Evolutionary conservation across 106 monocot genomes (phyloP).

Genomic region (Dioscorea zingiberensis): DNA sequence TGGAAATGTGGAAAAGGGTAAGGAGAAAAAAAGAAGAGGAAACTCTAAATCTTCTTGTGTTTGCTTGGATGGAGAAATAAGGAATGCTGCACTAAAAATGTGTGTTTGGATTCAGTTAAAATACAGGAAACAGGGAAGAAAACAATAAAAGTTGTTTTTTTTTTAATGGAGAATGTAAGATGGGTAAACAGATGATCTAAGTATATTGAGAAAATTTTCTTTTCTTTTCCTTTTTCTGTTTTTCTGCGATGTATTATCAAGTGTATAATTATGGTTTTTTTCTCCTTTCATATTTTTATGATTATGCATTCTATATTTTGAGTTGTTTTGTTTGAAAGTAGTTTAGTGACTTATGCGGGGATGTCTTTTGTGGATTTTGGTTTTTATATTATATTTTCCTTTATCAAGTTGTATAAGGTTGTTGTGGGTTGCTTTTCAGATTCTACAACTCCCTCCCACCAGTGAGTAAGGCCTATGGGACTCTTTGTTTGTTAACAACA

Average conservation of each 20-base stretch:
- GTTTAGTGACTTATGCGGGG: background rate
- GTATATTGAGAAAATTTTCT: too few relatives aligned
- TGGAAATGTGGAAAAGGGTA: too few relatives aligned
- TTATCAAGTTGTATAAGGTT: background rate
- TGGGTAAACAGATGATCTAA: too few relatives aligned
- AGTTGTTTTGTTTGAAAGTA: background rate
- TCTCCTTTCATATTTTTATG: background rate
- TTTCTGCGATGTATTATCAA: background rate
- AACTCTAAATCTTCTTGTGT: too few relatives aligned
- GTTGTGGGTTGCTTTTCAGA: constrained; percentile 27
- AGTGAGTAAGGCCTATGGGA: constrained; percentile 80
- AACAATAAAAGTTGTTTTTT: too few relatives aligned
- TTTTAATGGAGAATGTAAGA: too few relatives aligned
- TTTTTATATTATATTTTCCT: background rate
- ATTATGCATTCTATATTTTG: background rate
- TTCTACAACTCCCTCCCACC: constrained; percentile 95
- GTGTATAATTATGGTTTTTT: background rate
- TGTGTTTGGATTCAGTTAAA: too few relatives aligned
- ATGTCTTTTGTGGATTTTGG: background rate
- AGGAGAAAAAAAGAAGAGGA: too few relatives aligned
- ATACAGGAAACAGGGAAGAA: too few relatives aligned
- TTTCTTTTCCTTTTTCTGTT: too few relatives aligned
- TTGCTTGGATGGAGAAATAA: too few relatives aligned
- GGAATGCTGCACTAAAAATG: too few relatives aligned
- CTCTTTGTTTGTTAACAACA: constrained; percentile 67